These are phyloP conservation scores for Aspergillus affinis DNA, from an alignment of 495 filamentous ascomycete species.

Conservation along the genomic window DNA sequence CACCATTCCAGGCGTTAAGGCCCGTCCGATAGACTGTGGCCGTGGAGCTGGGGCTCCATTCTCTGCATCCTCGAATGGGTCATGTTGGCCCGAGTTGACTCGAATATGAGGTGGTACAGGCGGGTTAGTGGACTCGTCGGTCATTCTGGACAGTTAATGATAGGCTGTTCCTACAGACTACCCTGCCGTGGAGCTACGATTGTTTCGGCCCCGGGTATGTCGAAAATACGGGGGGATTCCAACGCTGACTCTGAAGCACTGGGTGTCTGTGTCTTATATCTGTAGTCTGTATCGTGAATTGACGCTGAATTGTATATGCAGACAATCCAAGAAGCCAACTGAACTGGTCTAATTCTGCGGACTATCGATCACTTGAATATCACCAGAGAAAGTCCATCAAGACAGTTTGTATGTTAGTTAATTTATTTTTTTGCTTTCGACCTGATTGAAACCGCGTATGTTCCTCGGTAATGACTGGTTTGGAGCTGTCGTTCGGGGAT, in stretches of 20 bases:
- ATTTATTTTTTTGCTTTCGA: too few species aligned
- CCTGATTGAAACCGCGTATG: background rate
- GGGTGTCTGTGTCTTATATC: background rate
- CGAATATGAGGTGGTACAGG: constrained; percentile 45
- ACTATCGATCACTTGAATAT: background rate
- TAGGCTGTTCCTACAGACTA: background rate
- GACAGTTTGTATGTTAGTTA: background rate
- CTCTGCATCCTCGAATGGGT: constrained; percentile 43
- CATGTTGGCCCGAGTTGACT: constrained; percentile 58
- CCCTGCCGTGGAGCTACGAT: background rate
- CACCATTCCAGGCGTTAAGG: constrained; percentile 18
- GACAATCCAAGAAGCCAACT: background rate
- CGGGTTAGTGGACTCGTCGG: constrained; percentile 7
- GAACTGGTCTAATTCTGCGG: too few species aligned
- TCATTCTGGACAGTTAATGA: constrained; percentile 7
- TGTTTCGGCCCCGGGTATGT: background rate
- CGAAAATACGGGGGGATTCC: background rate
- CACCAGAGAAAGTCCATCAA: background rate
- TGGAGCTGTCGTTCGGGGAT: background rate
- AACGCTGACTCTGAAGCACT: background rate
- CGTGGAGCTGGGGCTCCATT: background rate
- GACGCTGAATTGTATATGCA: background rate
- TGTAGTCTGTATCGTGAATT: background rate
- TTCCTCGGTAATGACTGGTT: background rate
- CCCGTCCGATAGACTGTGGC: constrained; percentile 14